Evolutionary conservation across 176 grass and related monocot genomes (phyloP).

Genomic region (Typha latifolia): DNA sequence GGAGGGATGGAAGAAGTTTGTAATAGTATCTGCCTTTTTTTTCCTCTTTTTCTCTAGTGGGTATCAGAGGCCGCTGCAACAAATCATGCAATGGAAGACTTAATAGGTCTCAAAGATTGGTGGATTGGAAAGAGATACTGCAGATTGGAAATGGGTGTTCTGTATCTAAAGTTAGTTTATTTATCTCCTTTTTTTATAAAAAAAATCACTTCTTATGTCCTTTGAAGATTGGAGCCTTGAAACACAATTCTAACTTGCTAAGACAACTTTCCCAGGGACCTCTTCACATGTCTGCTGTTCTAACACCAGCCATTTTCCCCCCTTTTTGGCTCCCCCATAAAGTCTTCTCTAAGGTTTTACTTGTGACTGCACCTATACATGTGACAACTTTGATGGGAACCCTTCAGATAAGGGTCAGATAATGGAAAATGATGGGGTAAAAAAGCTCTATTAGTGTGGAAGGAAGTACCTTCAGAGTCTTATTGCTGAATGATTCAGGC

Average conservation of each 20-base stretch:
- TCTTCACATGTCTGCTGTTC: not conserved
- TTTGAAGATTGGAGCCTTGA: too few relatives aligned
- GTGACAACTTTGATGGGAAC: too few relatives aligned
- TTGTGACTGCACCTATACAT: too few relatives aligned
- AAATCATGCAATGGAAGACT: not conserved
- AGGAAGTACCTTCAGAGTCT: too few relatives aligned
- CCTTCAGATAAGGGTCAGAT: too few relatives aligned
- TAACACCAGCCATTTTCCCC: not conserved
- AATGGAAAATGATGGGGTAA: too few relatives aligned
- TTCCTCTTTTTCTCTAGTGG: not conserved
- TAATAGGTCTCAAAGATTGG: not conserved
- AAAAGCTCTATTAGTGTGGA: too few relatives aligned
- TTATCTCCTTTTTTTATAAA: not conserved
- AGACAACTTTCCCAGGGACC: not conserved
- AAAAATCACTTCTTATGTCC: too few relatives aligned
- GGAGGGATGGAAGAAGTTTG: not conserved
- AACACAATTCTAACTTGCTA: not conserved
- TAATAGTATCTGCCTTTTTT: not conserved
- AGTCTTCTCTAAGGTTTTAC: too few relatives aligned
- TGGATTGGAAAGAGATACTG: not conserved
- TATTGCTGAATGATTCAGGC: too few relatives aligned
- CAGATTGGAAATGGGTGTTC: constrained; percentile 4
- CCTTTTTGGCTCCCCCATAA: too few relatives aligned
- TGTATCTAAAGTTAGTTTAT: constrained; percentile 7
- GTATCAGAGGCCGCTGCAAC: not conserved